Evolutionary conservation across 164 flowering plant species (phyloP), one percentile per base, ranked within the genome.

Genomic region (Sedum album): DNA sequence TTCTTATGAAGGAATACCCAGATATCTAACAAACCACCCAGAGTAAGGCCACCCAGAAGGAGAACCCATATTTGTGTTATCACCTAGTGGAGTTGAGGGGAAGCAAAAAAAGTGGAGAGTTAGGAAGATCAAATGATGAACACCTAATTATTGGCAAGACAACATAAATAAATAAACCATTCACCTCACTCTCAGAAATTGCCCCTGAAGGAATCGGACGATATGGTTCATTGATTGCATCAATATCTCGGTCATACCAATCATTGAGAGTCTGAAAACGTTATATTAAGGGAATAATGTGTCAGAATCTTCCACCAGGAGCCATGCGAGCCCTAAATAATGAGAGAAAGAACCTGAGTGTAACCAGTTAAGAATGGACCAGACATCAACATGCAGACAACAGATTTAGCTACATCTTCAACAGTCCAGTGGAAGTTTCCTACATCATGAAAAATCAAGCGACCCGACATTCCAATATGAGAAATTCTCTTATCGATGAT

Each of bases 161-260:
- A 68, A 14, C 41, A 36, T 9, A 20, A 42, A 36, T 28, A 11
- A 63, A 7, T n/a, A 26, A 11, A 23, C 31, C 15, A 71, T 75
- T 68, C 71, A 89, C 98, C 91, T 94, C 96, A 68, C 71, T 74
- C 83, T 91, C 91, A 65, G 91, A 80, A 76, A 94, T 91, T 70
- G 84, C 95, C 35, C 98, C 98, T 14, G 98, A 91, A 68, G 98
- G 98, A 79, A 94, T 91, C 42, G 97, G 98, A 55, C 98, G 95
- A 74, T 91, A 94, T 61, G 97, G 97, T 78, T 94, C 97, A 79
- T 94, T 94, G 61, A 91, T 91, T 66, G 96, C 97, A 82, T 91
- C 96, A 69, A 91, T 86, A 55, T 91, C 98, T 79, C 92, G 83
- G 74, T 91, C 98, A 78, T 94, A 94, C 93, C 94, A 93, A 72